Base-by-base conservation (phyloP, 176 grass and related monocot species). In the Oryza meridionalis region DNA sequence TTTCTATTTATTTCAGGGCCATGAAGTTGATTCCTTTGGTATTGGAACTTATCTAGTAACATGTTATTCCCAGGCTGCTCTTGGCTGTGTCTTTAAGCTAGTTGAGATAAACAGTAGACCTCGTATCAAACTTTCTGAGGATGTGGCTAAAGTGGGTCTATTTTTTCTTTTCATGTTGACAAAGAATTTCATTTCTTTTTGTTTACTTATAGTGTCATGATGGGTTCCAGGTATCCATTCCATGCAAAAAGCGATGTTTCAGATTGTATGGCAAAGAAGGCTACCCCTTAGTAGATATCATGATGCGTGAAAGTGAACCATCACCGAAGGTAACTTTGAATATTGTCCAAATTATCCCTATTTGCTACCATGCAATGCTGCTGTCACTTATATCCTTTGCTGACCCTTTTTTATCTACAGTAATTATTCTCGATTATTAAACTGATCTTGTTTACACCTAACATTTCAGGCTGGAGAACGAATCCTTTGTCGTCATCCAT, bases 1-100 rank as follows among this genome's bases (percentile, higher is more conserved):
- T n/a, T n/a, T 87, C 11, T 27, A 82, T 83, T 51, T 64, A 66
- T 9, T 84, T 87, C 76, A 99, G 93, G 96, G 93, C 81, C 96
- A 99, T 92, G 93, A 96, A 81, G 88, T 99, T 80, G 96, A 99
- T 92, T 77, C 93, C 51, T 99, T 96, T 88, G 96, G 96, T 55
- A 99, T 99, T 71, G 96, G 96, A 64, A 99, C 96, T 27, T 92
- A 99, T 88, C 93, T 99, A 70, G 96, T 99, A 67, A 96, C 96
- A 0, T 99, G 96, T 69, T 99, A 94, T 90, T 82, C 91, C 81
- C 96, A 99, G 84, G 91, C 96, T 83, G 91, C 96, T 69, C 96
- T 99, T 94, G 96, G 96, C 33, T 99, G 96, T 89, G 96, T 99
- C 49, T 99, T 99, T 87, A 99, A 99, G 90, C 85, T 99, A 88